Conservation (phyloP, 345 rosid genomes). For the Draba incana region DNA sequence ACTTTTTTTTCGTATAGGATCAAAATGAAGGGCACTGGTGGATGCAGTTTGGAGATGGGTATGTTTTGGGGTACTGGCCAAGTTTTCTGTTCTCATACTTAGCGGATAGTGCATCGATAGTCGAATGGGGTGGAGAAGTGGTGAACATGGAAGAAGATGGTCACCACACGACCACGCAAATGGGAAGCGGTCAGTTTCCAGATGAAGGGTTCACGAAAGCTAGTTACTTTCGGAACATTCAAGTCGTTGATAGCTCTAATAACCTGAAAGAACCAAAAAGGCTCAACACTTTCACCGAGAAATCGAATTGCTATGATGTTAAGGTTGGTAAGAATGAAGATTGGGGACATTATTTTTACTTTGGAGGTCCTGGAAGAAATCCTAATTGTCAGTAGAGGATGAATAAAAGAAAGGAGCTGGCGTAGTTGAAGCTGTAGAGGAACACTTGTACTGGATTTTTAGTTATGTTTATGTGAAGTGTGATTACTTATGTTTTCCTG, state of each 20-base stretch:
- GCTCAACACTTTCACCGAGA: slow-evolving; percentile 61
- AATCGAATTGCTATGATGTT: slow-evolving; percentile 70
- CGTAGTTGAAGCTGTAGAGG: slow-evolving; percentile 25
- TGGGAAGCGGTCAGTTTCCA: slow-evolving; percentile 77
- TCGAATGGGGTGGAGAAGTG: slow-evolving; percentile 83
- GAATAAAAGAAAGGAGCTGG: slow-evolving; percentile 16
- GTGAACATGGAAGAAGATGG: slow-evolving; percentile 65
- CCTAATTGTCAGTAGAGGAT: slow-evolving; percentile 54
- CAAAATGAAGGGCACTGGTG: slow-evolving; percentile 81
- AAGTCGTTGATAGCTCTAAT: slow-evolving; percentile 63
- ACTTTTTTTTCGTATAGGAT: slow-evolving; percentile 48
- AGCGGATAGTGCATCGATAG: slow-evolving; percentile 68
- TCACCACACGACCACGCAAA: slow-evolving; percentile 68
- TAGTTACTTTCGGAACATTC: slow-evolving; percentile 68
- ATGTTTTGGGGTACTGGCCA: slow-evolving; percentile 76
- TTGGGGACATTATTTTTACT: slow-evolving; percentile 69
- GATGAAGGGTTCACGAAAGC: slow-evolving; percentile 65
- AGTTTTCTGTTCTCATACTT: slow-evolving; percentile 63
- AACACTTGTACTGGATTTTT: slow-evolving; percentile 19
- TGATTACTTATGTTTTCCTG: slow-evolving; percentile 24
- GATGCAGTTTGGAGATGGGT: slow-evolving; percentile 69
- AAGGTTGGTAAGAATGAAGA: slow-evolving; percentile 52
- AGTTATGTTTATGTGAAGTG: slow-evolving; percentile 11
- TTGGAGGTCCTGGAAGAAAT: slow-evolving; percentile 74
- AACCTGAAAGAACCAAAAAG: slow-evolving; percentile 68